Conservation (phyloP, 106 monocot genomes). For the Alisma plantagoaquatica region DNA sequence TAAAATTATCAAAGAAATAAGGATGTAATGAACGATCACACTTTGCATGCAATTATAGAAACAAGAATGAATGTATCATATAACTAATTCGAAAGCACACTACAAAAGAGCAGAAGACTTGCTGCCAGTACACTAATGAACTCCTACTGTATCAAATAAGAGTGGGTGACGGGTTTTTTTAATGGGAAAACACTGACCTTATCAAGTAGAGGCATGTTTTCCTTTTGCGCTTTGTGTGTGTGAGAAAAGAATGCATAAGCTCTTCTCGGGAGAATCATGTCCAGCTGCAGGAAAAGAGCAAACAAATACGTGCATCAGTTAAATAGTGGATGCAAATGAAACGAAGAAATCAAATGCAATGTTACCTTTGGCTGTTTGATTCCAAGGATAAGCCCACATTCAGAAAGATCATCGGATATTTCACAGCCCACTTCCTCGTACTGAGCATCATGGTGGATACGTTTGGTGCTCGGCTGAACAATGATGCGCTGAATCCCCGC, state of each 20-base stretch:
- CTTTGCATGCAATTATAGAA: too few relatives aligned
- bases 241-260: slow-evolving; percentile 97
- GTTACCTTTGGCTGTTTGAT: slow-evolving; percentile 91
- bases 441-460: slow-evolving; percentile 63
- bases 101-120: too few relatives aligned
- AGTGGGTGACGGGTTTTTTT: too few relatives aligned
- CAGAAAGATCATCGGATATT: slow-evolving; percentile 82
- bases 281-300: slow-evolving; percentile 33
- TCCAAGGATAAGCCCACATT: slow-evolving; percentile 88
- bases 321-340: background rate
- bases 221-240: slow-evolving; percentile 92
- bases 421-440: slow-evolving; percentile 94
- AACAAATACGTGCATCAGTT: background rate
- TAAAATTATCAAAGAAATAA: too few relatives aligned
- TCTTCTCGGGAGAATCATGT: slow-evolving; percentile 79
- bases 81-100: too few relatives aligned
- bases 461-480: slow-evolving; percentile 82
- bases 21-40: too few relatives aligned
- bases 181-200: slow-evolving; percentile 38
- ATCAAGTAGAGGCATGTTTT: slow-evolving; percentile 85
- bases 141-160: too few relatives aligned
- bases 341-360: background rate
- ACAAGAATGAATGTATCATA: too few relatives aligned
- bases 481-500: slow-evolving; percentile 57
- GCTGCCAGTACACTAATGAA: too few relatives aligned